phyloP scores from a whole-genome alignment of 495 filamentous ascomycete species.

The Peziza echinospora region DNA sequence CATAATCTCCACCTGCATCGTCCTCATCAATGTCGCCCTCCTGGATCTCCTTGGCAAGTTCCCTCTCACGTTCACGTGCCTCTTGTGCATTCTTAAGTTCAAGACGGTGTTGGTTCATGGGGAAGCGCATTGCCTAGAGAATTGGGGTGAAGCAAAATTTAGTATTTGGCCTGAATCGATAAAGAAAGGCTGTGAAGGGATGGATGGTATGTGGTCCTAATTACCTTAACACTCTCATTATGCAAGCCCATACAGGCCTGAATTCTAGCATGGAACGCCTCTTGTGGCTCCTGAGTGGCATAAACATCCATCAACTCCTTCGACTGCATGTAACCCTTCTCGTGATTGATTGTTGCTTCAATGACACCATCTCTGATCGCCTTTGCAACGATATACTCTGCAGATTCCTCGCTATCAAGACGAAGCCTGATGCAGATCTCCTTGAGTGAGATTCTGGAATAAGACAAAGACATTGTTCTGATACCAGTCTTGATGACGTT shows the following conservation, averaged over 20 bases:
- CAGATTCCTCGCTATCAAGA: constrained; percentile 82
- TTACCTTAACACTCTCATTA: constrained; percentile 93
- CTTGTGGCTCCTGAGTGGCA: constrained; percentile 80
- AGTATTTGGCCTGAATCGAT: constrained; percentile 6
- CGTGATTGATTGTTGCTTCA: constrained; percentile 81
- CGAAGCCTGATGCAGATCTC: constrained; percentile 92
- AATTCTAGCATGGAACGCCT: constrained; percentile 94
- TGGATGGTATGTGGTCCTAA: no score
- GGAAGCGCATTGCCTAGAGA: constrained; percentile 81
- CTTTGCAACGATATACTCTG: constrained; percentile 97
- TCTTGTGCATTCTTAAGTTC: constrained; percentile 97
- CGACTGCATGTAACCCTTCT: constrained; percentile 94
- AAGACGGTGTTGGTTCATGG: constrained; percentile 96
- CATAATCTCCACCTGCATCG: constrained; percentile 89
- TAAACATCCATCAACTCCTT: constrained; percentile 91
- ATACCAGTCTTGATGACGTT: constrained; percentile 99
- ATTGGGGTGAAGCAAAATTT: not conserved
- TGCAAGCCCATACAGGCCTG: constrained; percentile 72
- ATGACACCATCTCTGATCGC: constrained; percentile 96
- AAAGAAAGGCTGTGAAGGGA: not conserved
- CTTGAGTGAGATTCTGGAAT: constrained; percentile 88
- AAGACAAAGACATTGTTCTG: constrained; percentile 94
- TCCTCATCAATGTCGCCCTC: constrained; percentile 95
- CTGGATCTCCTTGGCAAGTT: constrained; percentile 97
- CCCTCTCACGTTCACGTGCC: constrained; percentile 81